A percentile compares a stretch with the other conserved stretches of the same genome.
Evolutionary conservation across 108 stramenopile species (phyloP).

Genomic region (Cyclotella distinguenda): DNA sequence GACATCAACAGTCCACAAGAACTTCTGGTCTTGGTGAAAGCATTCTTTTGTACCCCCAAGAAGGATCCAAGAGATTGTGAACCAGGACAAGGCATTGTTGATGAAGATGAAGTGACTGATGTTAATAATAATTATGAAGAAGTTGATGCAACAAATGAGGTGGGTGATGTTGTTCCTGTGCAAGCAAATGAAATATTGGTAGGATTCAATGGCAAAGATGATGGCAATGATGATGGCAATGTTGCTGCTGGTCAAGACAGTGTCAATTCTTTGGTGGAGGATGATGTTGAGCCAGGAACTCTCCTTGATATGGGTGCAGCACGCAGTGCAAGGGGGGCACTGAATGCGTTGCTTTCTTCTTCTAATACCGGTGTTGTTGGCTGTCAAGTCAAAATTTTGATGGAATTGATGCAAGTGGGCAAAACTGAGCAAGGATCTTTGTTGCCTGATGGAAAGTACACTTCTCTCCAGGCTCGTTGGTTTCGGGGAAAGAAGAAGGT

Average conservation of each 20-base stretch:
- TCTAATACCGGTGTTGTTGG: neutral
- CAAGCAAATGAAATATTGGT: neutral
- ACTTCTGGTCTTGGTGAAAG: neutral
- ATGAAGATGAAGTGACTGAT: neutral
- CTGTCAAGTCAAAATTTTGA: neutral
- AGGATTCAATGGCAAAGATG: neutral
- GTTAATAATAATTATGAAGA: neutral
- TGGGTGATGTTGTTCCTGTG: neutral
- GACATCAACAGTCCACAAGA: neutral
- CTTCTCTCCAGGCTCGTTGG: neutral
- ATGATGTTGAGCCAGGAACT: no score
- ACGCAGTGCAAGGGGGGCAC: neutral
- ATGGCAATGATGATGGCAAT: no score
- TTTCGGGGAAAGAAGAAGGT: neutral
- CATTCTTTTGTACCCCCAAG: neutral
- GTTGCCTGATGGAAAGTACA: neutral
- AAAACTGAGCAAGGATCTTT: neutral
- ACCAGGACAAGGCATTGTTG: neutral
- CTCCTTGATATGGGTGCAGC: no score
- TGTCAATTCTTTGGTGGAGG: no score
- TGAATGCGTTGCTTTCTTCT: neutral
- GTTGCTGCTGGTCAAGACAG: no score
- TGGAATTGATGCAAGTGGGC: neutral
- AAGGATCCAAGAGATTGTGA: neutral
- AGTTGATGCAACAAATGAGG: neutral